phyloP scores from a whole-genome alignment of 495 filamentous ascomycete species.

The Sabuloglossum arenarium region DNA sequence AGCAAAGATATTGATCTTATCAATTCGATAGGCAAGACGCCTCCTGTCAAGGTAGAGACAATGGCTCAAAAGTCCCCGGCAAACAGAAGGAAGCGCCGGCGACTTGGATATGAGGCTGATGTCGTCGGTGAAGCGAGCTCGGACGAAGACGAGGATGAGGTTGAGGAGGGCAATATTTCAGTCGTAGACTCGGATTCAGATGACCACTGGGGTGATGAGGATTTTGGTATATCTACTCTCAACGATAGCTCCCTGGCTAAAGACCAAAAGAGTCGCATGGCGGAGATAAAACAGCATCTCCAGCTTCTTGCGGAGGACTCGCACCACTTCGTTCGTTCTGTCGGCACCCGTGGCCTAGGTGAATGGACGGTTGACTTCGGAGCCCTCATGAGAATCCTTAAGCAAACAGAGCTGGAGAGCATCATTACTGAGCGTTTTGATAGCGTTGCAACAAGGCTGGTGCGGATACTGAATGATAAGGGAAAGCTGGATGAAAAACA shows the following conservation, averaged over 20 bases:
- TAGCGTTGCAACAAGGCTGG: constrained; percentile 50
- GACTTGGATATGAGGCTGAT: constrained; percentile 18
- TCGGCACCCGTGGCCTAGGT: constrained; percentile 30
- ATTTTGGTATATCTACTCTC: not conserved
- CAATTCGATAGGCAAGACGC: constrained; percentile 13
- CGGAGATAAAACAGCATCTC: constrained; percentile 57
- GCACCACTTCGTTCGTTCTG: constrained; percentile 42
- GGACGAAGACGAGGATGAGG: constrained; percentile 11
- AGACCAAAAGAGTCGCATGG: constrained; percentile 20
- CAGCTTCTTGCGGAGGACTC: constrained; percentile 51
- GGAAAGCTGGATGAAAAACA: constrained; percentile 87
- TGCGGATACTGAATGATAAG: constrained; percentile 61
- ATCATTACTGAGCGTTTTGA: constrained; percentile 58
- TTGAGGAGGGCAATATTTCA: not conserved
- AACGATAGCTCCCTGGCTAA: not conserved
- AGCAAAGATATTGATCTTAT: constrained; percentile 13
- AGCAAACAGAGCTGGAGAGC: constrained; percentile 53
- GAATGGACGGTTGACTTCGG: constrained; percentile 68
- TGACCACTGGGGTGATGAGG: constrained; percentile 2
- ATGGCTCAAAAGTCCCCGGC: not conserved
- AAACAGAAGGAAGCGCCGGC: constrained; percentile 10
- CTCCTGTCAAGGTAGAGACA: constrained; percentile 1
- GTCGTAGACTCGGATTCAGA: not conserved
- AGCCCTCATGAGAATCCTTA: constrained; percentile 41
- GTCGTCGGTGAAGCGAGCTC: constrained; percentile 14